These are phyloP conservation scores for Globisporangium ultimum DNA, from an alignment of 352 stramenopile genomes.

Conservation along the genomic window DNA sequence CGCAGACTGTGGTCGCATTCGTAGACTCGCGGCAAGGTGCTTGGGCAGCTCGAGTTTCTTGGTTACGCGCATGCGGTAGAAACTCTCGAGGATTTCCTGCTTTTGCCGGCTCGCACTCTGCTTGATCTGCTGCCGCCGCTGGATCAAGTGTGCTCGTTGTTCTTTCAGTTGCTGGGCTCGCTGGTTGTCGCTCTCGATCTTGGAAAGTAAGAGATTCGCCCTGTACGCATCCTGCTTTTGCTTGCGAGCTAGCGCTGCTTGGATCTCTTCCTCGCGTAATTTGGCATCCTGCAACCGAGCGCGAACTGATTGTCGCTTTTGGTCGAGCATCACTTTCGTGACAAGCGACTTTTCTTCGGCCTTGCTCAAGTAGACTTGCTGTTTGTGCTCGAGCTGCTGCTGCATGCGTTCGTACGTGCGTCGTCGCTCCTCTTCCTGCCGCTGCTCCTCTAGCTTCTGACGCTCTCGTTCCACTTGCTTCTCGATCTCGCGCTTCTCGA, in stretches of 20 bases:
- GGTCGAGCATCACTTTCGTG: slow-evolving; percentile 45
- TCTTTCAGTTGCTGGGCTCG: slow-evolving; percentile 48
- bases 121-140: slow-evolving; percentile 65
- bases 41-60: slow-evolving; percentile 71
- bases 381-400: slow-evolving; percentile 41
- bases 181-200: slow-evolving; percentile 65
- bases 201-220: slow-evolving; percentile 44
- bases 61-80: slow-evolving; percentile 82
- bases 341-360: slow-evolving; percentile 49
- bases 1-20: slow-evolving; percentile 34
- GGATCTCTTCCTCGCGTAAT: slow-evolving; percentile 77
- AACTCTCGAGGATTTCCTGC: slow-evolving; percentile 70
- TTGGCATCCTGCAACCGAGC: slow-evolving; percentile 64
- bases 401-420: slow-evolving; percentile 66
- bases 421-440: slow-evolving; percentile 45
- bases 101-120: slow-evolving; percentile 55
- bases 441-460: slow-evolving; percentile 47
- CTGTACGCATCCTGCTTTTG: slow-evolving; percentile 68
- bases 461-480: slow-evolving; percentile 44
- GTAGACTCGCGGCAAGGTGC: slow-evolving; percentile 33
- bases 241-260: slow-evolving; percentile 47
- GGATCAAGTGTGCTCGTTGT: slow-evolving; percentile 52
- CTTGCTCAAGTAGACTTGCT: slow-evolving; percentile 34
- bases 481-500: slow-evolving; percentile 44
- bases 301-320: slow-evolving; percentile 48